Percentiles rank a stretch among this genome's conserved stretches.
These are phyloP conservation scores for Coemansia asiatica DNA, from an alignment of 192 early-diverging fungal species.

Conservation along the genomic window DNA sequence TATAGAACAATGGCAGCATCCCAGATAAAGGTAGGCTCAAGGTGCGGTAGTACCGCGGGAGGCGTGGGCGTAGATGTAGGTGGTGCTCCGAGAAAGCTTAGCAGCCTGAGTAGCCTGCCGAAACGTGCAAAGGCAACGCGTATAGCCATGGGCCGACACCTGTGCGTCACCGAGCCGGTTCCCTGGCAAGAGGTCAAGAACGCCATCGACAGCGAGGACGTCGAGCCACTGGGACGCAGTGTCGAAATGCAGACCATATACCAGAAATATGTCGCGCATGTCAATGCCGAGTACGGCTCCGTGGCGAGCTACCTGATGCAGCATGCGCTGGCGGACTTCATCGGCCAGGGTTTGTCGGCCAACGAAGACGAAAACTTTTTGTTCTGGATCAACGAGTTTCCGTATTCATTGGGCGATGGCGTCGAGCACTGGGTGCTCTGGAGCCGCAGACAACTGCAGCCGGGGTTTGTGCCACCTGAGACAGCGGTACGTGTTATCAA, in stretches of 20 bases:
- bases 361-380: slow-evolving; percentile 22
- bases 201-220: slow-evolving; percentile 25
- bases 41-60: too few relatives aligned
- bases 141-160: slow-evolving; percentile 12
- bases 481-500: slow-evolving; percentile 22
- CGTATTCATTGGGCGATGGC: slow-evolving; percentile 27
- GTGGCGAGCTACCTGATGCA: slow-evolving; percentile 34
- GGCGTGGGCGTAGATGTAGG: neutral
- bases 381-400: slow-evolving; percentile 44
- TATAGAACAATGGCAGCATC: too few relatives aligned
- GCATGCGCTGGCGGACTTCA: slow-evolving; percentile 31
- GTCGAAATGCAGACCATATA: slow-evolving; percentile 25
- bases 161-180: slow-evolving; percentile 16
- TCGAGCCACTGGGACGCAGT: slow-evolving; percentile 47
- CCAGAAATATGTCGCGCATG: slow-evolving; percentile 15
- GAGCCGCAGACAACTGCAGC: slow-evolving; percentile 32
- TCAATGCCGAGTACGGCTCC: slow-evolving; percentile 22
- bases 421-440: slow-evolving; percentile 56
- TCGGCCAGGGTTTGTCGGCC: slow-evolving; percentile 11
- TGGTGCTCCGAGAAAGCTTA: neutral
- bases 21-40: too few relatives aligned
- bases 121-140: neutral
- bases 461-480: slow-evolving; percentile 27
- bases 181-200: slow-evolving; percentile 32
- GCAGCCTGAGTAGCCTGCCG: slow-evolving; percentile 15